Evolutionary conservation across 2,329 filamentous ascomycete species (phyloP).

Genomic region (Colletotrichum cereale): DNA sequence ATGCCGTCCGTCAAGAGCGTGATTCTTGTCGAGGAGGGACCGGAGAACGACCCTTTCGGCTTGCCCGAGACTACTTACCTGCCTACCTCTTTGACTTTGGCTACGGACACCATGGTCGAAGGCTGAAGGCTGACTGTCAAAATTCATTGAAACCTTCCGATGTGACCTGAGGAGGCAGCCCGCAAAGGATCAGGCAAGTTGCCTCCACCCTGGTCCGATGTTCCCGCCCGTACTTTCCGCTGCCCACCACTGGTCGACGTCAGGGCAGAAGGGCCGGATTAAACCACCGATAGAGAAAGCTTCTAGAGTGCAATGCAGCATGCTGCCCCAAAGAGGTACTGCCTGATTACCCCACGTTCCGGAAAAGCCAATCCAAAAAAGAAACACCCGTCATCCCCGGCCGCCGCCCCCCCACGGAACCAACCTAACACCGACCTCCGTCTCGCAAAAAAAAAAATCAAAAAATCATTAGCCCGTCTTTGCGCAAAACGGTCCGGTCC

Average conservation of each 20-base stretch:
- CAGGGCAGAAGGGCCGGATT: not conserved
- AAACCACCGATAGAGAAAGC: not conserved
- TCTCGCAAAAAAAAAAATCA: conserved; percentile 21
- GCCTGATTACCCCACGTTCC: not conserved
- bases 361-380: not conserved
- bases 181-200: not conserved
- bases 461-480: conserved; percentile 2
- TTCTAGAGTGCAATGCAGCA: conserved; percentile 27
- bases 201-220: conserved; percentile 33
- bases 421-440: conserved; percentile 35
- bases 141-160: not conserved
- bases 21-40: not conserved
- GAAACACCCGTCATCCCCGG: conserved; percentile 14
- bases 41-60: not conserved
- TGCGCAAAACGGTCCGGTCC: not conserved
- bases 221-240: conserved; percentile 31
- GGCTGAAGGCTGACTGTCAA: not conserved
- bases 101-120: not conserved
- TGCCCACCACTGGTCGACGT: conserved; percentile 2
- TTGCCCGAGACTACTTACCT: not conserved
- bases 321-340: conserved; percentile 8
- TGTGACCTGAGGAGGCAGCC: conserved; percentile 13
- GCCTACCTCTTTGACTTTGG: not conserved
- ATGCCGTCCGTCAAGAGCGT: not conserved
- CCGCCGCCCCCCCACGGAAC: conserved; percentile 30